Conservation (phyloP, 2,329 filamentous ascomycete species). For the Basipetospora chlamydospora region DNA sequence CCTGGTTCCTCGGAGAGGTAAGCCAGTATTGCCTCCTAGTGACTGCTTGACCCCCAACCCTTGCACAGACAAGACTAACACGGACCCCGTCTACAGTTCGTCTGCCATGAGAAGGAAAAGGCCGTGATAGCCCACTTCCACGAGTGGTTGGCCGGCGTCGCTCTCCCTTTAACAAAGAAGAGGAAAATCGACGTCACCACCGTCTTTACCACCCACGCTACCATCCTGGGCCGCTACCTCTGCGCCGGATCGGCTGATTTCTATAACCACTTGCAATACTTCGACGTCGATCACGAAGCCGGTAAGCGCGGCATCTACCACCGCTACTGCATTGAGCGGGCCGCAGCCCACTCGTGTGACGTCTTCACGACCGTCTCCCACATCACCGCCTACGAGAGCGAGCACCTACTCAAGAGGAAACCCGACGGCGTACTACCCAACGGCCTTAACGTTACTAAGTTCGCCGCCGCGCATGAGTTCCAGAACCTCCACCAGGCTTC, state of each 20-base stretch:
- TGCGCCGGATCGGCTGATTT: background rate
- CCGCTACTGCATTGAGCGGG: constrained; percentile 3
- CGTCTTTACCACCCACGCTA: constrained; percentile 4
- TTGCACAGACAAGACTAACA: constrained; percentile 96
- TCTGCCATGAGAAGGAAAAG: background rate
- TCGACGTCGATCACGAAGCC: constrained; percentile 3
- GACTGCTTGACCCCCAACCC: too few relatives aligned
- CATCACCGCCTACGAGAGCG: constrained; percentile 81
- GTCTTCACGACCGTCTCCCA: constrained; percentile 4
- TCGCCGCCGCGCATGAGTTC: constrained; percentile 31
- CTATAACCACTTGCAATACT: constrained; percentile 2
- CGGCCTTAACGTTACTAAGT: constrained; percentile 74
- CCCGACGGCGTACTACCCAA: constrained; percentile 94
- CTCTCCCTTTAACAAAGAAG: constrained; percentile 1
- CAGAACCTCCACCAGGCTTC: constrained; percentile 96
- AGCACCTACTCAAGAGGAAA: constrained; percentile 93
- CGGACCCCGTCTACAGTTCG: constrained; percentile 95
- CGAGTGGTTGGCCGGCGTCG: constrained; percentile 2
- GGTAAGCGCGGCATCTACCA: constrained; percentile 1
- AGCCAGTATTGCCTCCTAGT: constrained; percentile 51
- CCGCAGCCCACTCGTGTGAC: constrained; percentile 1
- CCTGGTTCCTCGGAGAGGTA: constrained; percentile 4
- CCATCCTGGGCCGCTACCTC: constrained; percentile 1
- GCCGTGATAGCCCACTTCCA: constrained; percentile 3
- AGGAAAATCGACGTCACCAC: constrained; percentile 1